A percentile compares a stretch with the other conserved stretches of the same genome.
Evolutionary conservation across 176 grass and related monocot genomes (phyloP).

Genomic region (sorghum (Sorghum bicolor)): Sorghum_bicolor_NCBIv3 NC_012872.2:14324501-14325000

Average conservation of each 20-base stretch:
- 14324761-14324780: not conserved
- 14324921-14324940: conserved; percentile 31
- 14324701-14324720: not conserved
- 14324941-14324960: conserved; percentile 20
- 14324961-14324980: conserved; percentile 21
- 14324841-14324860: not conserved
- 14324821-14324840: not conserved
- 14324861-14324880: conserved; percentile 9
- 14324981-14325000: conserved; percentile 31
- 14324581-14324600: conserved; percentile 23
- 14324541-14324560: not conserved
- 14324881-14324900: conserved; percentile 3
- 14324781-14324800: not conserved
- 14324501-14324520: not conserved
- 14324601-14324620: conserved; percentile 20
- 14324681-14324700: conserved; percentile 39
- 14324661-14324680: not conserved
- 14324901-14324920: not conserved
- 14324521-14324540: not conserved
- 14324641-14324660: conserved; percentile 18
- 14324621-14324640: not conserved
- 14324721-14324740: conserved; percentile 29
- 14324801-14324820: conserved; percentile 34
- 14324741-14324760: not conserved
- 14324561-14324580: not conserved